Evolutionary conservation across 768 basidiomycete genomes (phyloP).

Genomic region (Agrocybe pediades): DNA sequence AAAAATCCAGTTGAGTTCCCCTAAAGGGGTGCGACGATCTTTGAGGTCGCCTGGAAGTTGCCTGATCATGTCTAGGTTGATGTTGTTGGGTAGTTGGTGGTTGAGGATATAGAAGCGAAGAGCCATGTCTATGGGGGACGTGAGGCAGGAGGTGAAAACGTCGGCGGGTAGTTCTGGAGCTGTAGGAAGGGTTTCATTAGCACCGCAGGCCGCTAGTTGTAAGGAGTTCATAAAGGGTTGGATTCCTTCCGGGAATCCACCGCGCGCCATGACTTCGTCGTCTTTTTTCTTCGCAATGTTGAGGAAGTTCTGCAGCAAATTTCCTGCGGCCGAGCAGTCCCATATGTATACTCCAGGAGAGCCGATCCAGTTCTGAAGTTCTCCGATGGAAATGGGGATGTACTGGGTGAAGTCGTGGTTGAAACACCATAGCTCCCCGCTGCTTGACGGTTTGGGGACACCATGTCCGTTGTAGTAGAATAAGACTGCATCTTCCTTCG

Average conservation of each 20-base stretch:
- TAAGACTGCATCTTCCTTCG: constrained; percentile 90
- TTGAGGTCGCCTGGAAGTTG: constrained; percentile 96
- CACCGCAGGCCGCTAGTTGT: constrained; percentile 92
- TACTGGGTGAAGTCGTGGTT: constrained; percentile 98
- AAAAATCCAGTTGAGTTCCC: constrained; percentile 99
- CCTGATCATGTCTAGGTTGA: constrained; percentile 88
- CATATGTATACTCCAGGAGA: constrained; percentile 97
- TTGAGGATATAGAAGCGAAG: constrained; percentile 93
- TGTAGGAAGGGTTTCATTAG: constrained; percentile 89
- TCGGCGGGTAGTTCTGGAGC: constrained; percentile 97
- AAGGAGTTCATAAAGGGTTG: constrained; percentile 85
- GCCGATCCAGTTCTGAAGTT: constrained; percentile 91
- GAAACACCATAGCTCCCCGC: constrained; percentile 98
- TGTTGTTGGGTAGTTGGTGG: constrained; percentile 78
- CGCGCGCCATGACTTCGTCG: constrained; percentile 60
- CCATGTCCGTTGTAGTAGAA: constrained; percentile 99
- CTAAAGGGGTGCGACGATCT: constrained; percentile 93
- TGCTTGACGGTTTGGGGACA: constrained; percentile 93
- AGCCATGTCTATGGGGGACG: constrained; percentile 97
- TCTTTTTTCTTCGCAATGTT: constrained; percentile 75
- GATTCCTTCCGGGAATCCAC: constrained; percentile 59
- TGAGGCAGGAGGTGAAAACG: constrained; percentile 95
- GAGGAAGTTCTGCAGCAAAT: constrained; percentile 90
- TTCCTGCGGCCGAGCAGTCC: constrained; percentile 98
- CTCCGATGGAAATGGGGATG: constrained; percentile 93